Base-by-base conservation (phyloP, 208 protist species). In the Herpetomonas tarakana region DNA sequence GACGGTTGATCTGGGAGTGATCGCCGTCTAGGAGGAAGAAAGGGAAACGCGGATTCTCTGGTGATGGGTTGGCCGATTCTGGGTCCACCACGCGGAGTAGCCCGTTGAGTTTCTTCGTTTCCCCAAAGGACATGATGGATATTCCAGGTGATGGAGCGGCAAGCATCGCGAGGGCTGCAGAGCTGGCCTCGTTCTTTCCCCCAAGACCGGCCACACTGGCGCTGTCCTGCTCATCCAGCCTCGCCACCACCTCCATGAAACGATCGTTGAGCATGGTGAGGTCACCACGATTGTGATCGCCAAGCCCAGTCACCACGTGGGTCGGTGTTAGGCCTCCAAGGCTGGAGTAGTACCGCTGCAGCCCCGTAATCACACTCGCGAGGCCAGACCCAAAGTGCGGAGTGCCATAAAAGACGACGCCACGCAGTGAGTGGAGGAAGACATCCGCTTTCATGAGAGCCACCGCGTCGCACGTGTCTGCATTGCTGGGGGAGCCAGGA, bases 321-420 rank as follows among this genome's bases (percentile, higher is more conserved):
- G 82, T 85, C 12, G 82, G 77, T 31, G 58, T 74, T 2, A 85
- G 57, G 12, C 82, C 82, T 22, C 78, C 83, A 18, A 83, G 39
- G 11, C 65, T 64, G 38, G 80, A 67, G 58, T 85, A 90, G 58
- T 82, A 83, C 31, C 76, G 66, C 51, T 74, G 62, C 25, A 86
- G 30, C 7, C 75, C 75, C 0, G 83, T 80, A 30, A 86, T 75
- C 19, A 86, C 65, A 50, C 78, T 86, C 3, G 79, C 78, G 18
- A 90, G 58, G 2, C 68, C 68, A 7, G 83, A 77, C 1, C 83
- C 83, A 71, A 90, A 90, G 65, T 90, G 83, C 19, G 83, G 83
- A 4, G 83, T 90, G 16, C 73, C 66, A 64, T 86, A 90, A 44
- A 90, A 90, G 22, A 90, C 83, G 25, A 83, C 69, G n/a, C 83